Base-by-base conservation (phyloP, 306 rosid species). In the Lathyrus sativus region DNA sequence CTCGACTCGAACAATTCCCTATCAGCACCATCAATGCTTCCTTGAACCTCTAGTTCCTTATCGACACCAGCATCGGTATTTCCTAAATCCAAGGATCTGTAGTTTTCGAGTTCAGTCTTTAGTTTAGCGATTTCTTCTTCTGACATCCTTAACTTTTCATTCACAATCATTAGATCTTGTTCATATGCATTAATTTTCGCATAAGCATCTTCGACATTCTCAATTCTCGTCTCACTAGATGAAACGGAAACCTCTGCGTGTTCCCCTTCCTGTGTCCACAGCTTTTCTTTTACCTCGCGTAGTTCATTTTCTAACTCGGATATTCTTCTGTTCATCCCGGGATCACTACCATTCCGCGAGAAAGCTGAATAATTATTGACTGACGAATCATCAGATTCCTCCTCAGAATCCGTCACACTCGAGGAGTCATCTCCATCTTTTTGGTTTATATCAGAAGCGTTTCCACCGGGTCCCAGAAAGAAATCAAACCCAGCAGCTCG, bases 401-500 rank as follows among this genome's bases (percentile, higher is more conserved):
- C 75, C 62, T 95, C 99, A 12, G 97, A 88, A 70, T 87, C 97
- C 0, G 99, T 88, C 68, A 88, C 73, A 6, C 92, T 77, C 14
- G 91, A 80, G n/a, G 95, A 82, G 49, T 88, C 99, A 55, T 87
- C 95, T 39, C 86, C 91, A 61, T 87, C 97, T 70, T 80, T 93
- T 62, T 88, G 99, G 83, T 53, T 59, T 76, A 43, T 55, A 76
- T 90, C 96, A 11, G 83, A 82, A 70, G 67, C 81, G 79, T 76
- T 85, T 42, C 85, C 92, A 68, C 91, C 80, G 8, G 90, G 26
- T 42, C 99, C 99, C 73, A 90, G 99, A 74, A 93, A 93, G 90
- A 72, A 80, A 58, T 90, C 99, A 78, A 93, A 93, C 57, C 99
- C 99, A 14, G 97, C 92, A 67, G 99, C 96, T 60, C 99, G 90